Conservation (phyloP, 192 early-diverging fungal species). For the Coemansia guatemalensis region DNA sequence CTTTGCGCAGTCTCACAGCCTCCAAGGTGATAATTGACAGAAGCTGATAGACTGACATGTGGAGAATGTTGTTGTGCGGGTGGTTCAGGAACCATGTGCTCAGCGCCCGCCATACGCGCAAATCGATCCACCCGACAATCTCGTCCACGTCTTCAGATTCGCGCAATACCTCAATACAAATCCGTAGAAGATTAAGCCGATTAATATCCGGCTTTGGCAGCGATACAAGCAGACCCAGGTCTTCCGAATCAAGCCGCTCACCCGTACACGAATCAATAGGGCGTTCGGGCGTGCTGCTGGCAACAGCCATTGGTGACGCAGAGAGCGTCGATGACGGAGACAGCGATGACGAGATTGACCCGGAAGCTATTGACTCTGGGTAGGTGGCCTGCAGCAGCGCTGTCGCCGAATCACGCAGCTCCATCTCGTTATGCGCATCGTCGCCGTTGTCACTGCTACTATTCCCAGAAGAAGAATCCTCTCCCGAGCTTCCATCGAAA, state of each 20-base stretch:
- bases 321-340: conserved; percentile 54
- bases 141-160: conserved; percentile 48
- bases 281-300: conserved; percentile 43
- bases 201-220: conserved; percentile 42
- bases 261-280: conserved; percentile 8
- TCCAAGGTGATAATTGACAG: conserved; percentile 39
- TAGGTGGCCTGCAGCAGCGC: conserved; percentile 42
- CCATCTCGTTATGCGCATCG: conserved; percentile 18
- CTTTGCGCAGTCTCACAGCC: conserved; percentile 38
- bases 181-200: conserved; percentile 38
- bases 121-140: conserved; percentile 47
- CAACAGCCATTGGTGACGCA: conserved; percentile 44
- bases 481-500: background rate
- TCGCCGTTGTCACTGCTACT: conserved; percentile 12
- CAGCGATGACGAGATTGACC: conserved; percentile 49
- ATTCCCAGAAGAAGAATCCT: background rate
- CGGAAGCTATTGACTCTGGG: conserved; percentile 39
- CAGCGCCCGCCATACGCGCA: conserved; percentile 52
- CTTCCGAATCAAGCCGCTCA: conserved; percentile 41
- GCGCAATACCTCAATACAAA: conserved; percentile 46
- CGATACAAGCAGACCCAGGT: conserved; percentile 30
- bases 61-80: conserved; percentile 53
- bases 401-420: conserved; percentile 42
- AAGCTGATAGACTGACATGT: conserved; percentile 45
- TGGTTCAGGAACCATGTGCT: conserved; percentile 53